Conservation (phyloP, 495 filamentous ascomycete genomes). For the Parathielavia appendiculata region DNA sequence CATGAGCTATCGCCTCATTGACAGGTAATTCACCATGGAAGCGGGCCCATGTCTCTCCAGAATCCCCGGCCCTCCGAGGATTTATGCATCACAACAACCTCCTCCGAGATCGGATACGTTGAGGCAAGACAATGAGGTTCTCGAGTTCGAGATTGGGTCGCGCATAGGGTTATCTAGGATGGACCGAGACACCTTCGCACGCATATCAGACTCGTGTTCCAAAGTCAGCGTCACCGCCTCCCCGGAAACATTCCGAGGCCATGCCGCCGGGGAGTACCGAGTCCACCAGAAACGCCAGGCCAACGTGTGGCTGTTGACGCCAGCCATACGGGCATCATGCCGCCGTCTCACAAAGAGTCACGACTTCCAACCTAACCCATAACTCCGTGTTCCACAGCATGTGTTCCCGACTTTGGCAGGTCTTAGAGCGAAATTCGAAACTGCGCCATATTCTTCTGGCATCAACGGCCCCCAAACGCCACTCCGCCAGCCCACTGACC, state of each 20-base stretch:
- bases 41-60: too few relatives aligned
- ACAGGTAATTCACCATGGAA: too few relatives aligned
- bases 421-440: neutral
- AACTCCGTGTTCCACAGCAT: neutral
- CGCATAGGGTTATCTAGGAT: neutral
- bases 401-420: neutral
- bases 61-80: too few relatives aligned
- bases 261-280: neutral
- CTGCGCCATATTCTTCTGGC: neutral
- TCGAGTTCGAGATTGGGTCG: neutral
- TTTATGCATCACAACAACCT: too few relatives aligned
- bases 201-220: neutral
- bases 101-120: neutral
- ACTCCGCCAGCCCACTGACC: neutral
- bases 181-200: neutral
- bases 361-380: neutral
- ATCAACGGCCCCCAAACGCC: neutral
- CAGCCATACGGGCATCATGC: slow-evolving; percentile 3
- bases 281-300: neutral
- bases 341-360: slow-evolving; percentile 8
- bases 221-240: neutral
- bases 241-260: neutral
- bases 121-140: neutral
- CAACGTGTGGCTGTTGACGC: neutral
- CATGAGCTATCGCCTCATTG: too few relatives aligned